Conservation (phyloP, 2,329 filamentous ascomycete genomes). For the Aspergillus flavus region DNA sequence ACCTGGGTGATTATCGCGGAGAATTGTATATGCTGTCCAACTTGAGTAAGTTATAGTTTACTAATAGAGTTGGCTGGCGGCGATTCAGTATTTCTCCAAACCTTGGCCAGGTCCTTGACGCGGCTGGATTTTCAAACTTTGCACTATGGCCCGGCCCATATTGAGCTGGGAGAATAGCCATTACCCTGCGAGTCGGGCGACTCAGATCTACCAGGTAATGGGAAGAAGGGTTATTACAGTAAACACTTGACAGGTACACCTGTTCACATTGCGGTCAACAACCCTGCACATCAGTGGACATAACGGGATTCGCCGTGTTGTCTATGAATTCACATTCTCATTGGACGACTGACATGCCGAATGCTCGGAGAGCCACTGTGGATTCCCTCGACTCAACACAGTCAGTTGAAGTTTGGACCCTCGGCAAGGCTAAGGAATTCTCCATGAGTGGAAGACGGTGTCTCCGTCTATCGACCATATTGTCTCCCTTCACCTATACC, state of each 20-base stretch:
- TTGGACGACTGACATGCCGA: not conserved
- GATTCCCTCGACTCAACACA: not conserved
- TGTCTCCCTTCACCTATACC: not conserved
- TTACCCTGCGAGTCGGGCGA: not conserved
- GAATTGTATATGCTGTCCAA: not conserved
- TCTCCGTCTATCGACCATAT: not conserved
- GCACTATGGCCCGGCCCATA: not conserved
- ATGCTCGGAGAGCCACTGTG: not conserved
- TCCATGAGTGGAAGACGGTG: not conserved
- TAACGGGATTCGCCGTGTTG: not conserved
- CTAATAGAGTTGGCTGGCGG: not conserved
- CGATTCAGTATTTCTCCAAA: not conserved
- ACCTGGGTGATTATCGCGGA: not conserved
- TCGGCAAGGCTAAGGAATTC: not conserved
- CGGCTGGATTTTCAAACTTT: not conserved
- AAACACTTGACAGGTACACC: conserved; percentile 2
- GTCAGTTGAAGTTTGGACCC: not conserved
- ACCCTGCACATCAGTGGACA: not conserved
- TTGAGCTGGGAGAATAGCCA: not conserved
- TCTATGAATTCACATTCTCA: not conserved
- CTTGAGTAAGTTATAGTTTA: not conserved
- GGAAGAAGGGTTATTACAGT: not conserved
- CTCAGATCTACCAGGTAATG: not conserved
- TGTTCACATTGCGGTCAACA: conserved; percentile 5
- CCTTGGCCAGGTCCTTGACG: no score